Percentiles rank a stretch among this genome's conserved stretches.
Conservation (phyloP, 306 rosid genomes). For the Vigna trinervia region DNA sequence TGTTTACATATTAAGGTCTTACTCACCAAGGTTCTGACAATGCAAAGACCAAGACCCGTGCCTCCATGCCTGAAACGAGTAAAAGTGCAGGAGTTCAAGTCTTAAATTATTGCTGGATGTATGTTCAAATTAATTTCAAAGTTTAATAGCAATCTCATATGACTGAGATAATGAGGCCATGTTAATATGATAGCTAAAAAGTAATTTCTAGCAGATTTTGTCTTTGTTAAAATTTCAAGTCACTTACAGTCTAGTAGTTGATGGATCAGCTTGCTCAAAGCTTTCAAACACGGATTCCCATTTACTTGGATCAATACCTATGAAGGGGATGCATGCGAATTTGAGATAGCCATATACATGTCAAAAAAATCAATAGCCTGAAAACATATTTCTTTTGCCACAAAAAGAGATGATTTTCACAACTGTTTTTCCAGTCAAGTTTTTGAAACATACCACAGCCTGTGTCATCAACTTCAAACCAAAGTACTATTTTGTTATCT, state of each 20-base stretch:
- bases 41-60: constrained; percentile 99
- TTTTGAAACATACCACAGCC: constrained; percentile 79
- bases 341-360: constrained; percentile 13
- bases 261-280: constrained; percentile 99
- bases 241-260: constrained; percentile 93
- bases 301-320: constrained; percentile 94
- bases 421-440: constrained; percentile 26
- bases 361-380: constrained; percentile 9
- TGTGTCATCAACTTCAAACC: constrained; percentile 98
- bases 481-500: constrained; percentile 73
- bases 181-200: constrained; percentile 2
- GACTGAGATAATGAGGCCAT: constrained; percentile 26
- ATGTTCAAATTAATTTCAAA: constrained; percentile 10
- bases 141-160: not conserved
- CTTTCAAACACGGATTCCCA: constrained; percentile 99
- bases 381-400: constrained; percentile 32
- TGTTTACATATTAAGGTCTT: constrained; percentile 20
- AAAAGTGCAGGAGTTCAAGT: too few relatives aligned
- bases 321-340: constrained; percentile 29
- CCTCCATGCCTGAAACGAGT: constrained; percentile 87
- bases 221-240: constrained; percentile 32
- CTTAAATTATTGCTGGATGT: constrained; percentile 21
- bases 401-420: constrained; percentile 27
- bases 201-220: not conserved
- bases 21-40: constrained; percentile 91